Evolutionary conservation across 768 basidiomycete species (phyloP).

Genomic region (Brasilioporus rufonigricans): DNA sequence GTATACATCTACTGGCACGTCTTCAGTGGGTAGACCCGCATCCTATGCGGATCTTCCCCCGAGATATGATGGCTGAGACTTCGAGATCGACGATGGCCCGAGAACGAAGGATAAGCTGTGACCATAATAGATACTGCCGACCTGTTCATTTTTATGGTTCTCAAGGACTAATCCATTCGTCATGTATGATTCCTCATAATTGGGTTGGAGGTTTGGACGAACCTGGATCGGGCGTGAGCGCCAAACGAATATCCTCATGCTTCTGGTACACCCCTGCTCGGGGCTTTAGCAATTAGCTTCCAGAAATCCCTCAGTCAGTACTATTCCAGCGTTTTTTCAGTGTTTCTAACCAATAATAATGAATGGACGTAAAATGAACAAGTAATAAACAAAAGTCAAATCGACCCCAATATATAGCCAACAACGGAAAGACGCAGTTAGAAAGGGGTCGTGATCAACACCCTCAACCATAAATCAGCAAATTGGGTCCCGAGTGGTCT

Average conservation of each 20-base stretch:
- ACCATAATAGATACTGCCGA: not conserved
- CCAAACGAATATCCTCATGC: no score
- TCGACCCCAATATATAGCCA: not conserved
- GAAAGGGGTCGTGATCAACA: not conserved
- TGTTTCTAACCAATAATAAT: constrained; percentile 12
- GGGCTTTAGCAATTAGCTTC: no score
- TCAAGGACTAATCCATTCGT: not conserved
- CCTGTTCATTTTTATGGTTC: not conserved
- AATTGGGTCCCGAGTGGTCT: no score
- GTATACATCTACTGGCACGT: constrained; percentile 26
- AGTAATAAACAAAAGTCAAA: constrained; percentile 1
- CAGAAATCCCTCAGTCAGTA: no score
- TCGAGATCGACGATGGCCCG: not conserved
- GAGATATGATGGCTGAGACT: constrained; percentile 25
- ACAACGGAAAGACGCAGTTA: not conserved
- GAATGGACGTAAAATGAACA: not conserved
- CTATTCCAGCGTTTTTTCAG: not conserved
- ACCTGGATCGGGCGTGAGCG: not conserved
- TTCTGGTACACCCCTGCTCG: no score
- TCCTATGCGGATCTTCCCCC: constrained; percentile 29
- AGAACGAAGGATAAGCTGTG: not conserved
- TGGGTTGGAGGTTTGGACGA: no score
- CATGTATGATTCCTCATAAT: no score
- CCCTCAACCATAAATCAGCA: no score
- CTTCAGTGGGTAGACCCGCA: constrained; percentile 15